Evolutionary conservation across 768 basidiomycete genomes (phyloP), one percentile per base, ranked within the genome.

Genomic region (Suillus paluster): DNA sequence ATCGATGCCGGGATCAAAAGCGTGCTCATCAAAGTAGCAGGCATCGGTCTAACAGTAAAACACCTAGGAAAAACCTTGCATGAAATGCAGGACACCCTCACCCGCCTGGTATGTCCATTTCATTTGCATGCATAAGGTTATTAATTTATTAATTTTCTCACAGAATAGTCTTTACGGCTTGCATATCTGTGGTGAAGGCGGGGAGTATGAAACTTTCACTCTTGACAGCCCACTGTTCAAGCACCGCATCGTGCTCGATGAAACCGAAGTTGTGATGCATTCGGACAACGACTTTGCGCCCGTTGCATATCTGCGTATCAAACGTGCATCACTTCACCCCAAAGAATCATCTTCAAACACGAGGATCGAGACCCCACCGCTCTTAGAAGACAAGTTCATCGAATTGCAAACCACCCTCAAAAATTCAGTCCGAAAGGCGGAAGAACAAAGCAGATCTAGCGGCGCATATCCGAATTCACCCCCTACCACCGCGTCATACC

Each of bases 101-200:
- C 78, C 17, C 88, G 85, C 67, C 82, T 99, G 68, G 95, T 94
- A 63, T 62, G 84, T 74, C 15, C 30, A 39, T 25, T 38, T 27
- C 25, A 14, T 50, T 15, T 3, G 4, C 39, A 38, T 7, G 12
- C 17, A 38, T 3, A 12, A 30, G 12, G 1, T 12, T 9, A 12
- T n/a, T n/a, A n/a, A n/a, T n/a, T n/a, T n/a, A 44, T 25, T 27
- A 41, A 6, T 27, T 54, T 23, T 23, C 5, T 38, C 23, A 2
- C 65, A 95, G 94, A 94, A 96, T 71, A 70, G 76, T 11, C 75
- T 86, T 30, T 99, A 95, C 68, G 95, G 95, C 5, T 89, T 91
- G 0, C 97, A 99, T 71, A 84, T 97, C 2, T 98, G 97, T 64
- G 97, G 97, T 11, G 97, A 99, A 77, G 97, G 97, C 2, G 97